phyloP scores from a whole-genome alignment of 2,329 filamentous ascomycete genomes.

The Penicillium sp. region DNA sequence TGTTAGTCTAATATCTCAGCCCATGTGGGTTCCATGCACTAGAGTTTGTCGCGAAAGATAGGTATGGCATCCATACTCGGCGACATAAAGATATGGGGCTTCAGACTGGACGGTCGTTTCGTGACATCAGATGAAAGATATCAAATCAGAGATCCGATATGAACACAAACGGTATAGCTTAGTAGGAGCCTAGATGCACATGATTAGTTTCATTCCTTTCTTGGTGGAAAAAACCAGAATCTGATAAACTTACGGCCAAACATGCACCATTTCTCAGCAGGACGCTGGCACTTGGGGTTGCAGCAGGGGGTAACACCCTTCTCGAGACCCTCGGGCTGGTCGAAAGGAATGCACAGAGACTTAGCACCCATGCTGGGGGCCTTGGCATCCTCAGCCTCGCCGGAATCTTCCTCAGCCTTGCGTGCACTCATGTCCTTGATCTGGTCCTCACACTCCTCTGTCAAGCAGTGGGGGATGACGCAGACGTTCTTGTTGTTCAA shows the following conservation, averaged over 20 bases:
- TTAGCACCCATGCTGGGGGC: constrained; percentile 74
- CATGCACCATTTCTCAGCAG: constrained; percentile 85
- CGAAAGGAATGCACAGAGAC: constrained; percentile 73
- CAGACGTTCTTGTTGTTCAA: constrained; percentile 91
- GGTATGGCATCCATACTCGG: not conserved
- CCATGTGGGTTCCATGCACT: constrained; percentile 1
- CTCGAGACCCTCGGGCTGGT: constrained; percentile 77
- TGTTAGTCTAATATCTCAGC: not conserved
- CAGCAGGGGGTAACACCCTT: constrained; percentile 84
- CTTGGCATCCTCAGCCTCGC: constrained; percentile 69
- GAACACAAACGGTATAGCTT: not conserved
- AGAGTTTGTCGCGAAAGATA: not conserved
- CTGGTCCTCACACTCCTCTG: constrained; percentile 80
- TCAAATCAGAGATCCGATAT: not conserved
- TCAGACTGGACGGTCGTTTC: not conserved
- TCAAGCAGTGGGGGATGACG: constrained; percentile 84
- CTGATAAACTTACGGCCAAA: constrained; percentile 65
- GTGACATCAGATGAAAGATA: not conserved
- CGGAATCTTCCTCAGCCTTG: constrained; percentile 57
- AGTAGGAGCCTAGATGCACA: constrained; percentile 4
- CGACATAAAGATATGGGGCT: not conserved
- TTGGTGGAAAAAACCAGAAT: constrained; percentile 12
- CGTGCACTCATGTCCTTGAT: constrained; percentile 90
- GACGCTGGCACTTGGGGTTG: constrained; percentile 75
- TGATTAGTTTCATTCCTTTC: not conserved